Conservation (phyloP, 805 yeast genomes). For the Maudiozyma turicensis region DNA sequence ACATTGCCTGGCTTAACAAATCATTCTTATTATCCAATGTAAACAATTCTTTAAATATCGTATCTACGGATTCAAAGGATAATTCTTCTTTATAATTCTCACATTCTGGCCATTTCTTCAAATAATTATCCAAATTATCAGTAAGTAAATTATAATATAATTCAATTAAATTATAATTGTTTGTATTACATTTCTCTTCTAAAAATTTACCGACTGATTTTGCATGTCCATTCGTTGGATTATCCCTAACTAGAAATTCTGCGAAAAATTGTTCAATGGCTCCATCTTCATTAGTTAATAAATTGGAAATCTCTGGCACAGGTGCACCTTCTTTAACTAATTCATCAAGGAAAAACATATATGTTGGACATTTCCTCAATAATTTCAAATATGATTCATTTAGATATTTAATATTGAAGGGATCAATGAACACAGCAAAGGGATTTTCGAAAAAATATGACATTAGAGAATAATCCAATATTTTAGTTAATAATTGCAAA, state of each 20-base stretch:
- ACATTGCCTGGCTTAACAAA: constrained; percentile 23
- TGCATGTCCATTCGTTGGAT: constrained; percentile 28
- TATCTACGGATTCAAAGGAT: constrained; percentile 24
- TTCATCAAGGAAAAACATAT: constrained; percentile 28
- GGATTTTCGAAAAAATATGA: constrained; percentile 29
- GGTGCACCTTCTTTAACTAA: constrained; percentile 21
- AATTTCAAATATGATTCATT: constrained; percentile 21
- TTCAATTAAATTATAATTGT: constrained; percentile 25
- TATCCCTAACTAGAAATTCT: constrained; percentile 28
- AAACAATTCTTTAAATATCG: constrained; percentile 28
- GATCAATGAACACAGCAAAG: constrained; percentile 29
- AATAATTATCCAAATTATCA: constrained; percentile 16
- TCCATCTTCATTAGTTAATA: constrained; percentile 19
- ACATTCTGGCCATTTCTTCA: constrained; percentile 22
- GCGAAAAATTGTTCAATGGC: constrained; percentile 24
- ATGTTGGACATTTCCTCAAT: constrained; percentile 26
- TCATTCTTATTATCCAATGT: constrained; percentile 27
- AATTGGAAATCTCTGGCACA: constrained; percentile 17
- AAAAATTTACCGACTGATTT: constrained; percentile 19
- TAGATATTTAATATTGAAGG: constrained; percentile 22
- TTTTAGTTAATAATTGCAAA: constrained; percentile 24
- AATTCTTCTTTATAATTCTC: constrained; percentile 11
- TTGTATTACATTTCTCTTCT: constrained; percentile 17
- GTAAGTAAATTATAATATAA: constrained; percentile 22
- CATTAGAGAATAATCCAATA: constrained; percentile 28